Evolutionary conservation across 2,329 filamentous ascomycete species (phyloP), one percentile per base, ranked within the genome.

Genomic region (Escovopsis sp.): DNA sequence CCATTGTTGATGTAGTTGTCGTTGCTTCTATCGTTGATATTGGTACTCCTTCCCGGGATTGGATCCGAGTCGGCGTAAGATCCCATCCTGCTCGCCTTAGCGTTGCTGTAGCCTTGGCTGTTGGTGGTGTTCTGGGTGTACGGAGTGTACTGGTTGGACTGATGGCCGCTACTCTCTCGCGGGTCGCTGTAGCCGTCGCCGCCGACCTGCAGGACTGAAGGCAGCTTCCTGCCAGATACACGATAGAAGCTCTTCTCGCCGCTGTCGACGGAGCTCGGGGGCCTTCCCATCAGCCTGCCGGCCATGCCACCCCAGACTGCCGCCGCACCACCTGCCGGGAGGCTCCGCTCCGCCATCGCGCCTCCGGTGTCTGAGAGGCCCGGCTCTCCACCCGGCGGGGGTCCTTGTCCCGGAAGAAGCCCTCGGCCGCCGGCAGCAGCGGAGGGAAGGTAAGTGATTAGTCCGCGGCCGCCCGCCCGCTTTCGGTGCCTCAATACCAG

Each of bases 151-250:
- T 63, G 71, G 38, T 66, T 60, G 2, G 70, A 70, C 33, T 57
- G 56, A 25, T 59, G 62, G 45, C 67, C 73, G 33, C 60, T 51
- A 43, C 54, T 62, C 35, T 53, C 51, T 5, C 56, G 52, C 8
- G 59, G 63, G 39, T 72, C 71, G 15, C 64, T 63, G 52, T 73
- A 79, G 2, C 75, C 75, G 48, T 79, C 74, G 5, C 74, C 75
- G 12, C 75, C 74, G 32, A 61, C 62, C 39, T 72, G 63, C 27
- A 79, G 54, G 9, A 79, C 74, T 2, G 76, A 73, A 4, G 71
- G 69, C 38, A 80, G 51, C 47, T 79, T 79, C 46, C 67, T 66
- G 41, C 76, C 76, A 5, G 75, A 76, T 2, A 80, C 68, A 21
- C 73, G 69, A 41, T 76, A 70, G 50, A 80, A 80, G 1, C 73